Evolutionary conservation across 1,139 yeast genomes (phyloP).

Genomic region (Yamadazyma trypodendri): DNA sequence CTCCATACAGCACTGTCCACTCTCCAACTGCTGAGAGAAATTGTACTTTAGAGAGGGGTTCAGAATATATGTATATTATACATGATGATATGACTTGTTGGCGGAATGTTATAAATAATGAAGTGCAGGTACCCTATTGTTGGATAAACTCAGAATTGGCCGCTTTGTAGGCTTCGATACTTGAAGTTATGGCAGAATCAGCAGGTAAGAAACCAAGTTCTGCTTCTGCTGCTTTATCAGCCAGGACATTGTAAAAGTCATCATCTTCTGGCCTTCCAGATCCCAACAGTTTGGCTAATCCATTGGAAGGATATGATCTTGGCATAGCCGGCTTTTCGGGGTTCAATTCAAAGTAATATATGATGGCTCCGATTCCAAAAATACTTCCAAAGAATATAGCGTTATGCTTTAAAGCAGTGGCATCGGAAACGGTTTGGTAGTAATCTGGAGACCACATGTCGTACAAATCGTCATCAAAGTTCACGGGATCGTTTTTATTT

Average conservation of each 20-base stretch:
- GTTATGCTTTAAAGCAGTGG: slow-evolving; percentile 56
- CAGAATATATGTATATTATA: slow-evolving; percentile 4
- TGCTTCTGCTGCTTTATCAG: slow-evolving; percentile 40
- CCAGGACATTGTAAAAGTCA: slow-evolving; percentile 42
- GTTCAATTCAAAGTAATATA: slow-evolving; percentile 58
- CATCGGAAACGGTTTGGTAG: slow-evolving; percentile 58
- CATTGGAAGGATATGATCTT: slow-evolving; percentile 72
- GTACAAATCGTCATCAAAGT: slow-evolving; percentile 68
- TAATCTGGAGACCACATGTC: slow-evolving; percentile 90
- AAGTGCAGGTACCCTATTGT: slow-evolving; percentile 9
- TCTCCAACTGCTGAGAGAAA: too few relatives aligned
- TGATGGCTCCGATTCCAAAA: slow-evolving; percentile 51
- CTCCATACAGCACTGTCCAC: too few relatives aligned
- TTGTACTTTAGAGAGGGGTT: too few relatives aligned
- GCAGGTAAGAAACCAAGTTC: slow-evolving; percentile 39
- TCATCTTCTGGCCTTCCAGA: slow-evolving; percentile 54
- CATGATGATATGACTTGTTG: slow-evolving; percentile 1
- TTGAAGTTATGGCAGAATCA: slow-evolving; percentile 28
- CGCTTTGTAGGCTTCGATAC: slow-evolving; percentile 32
- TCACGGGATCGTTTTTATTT: slow-evolving; percentile 70
- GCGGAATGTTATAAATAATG: neutral
- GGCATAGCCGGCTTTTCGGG: slow-evolving; percentile 80
- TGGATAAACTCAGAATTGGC: slow-evolving; percentile 40
- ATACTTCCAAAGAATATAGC: slow-evolving; percentile 56
- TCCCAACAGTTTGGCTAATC: slow-evolving; percentile 72